Base-by-base conservation (phyloP, 352 stramenopile genomes). In the Phytophthora tentaculata region DNA sequence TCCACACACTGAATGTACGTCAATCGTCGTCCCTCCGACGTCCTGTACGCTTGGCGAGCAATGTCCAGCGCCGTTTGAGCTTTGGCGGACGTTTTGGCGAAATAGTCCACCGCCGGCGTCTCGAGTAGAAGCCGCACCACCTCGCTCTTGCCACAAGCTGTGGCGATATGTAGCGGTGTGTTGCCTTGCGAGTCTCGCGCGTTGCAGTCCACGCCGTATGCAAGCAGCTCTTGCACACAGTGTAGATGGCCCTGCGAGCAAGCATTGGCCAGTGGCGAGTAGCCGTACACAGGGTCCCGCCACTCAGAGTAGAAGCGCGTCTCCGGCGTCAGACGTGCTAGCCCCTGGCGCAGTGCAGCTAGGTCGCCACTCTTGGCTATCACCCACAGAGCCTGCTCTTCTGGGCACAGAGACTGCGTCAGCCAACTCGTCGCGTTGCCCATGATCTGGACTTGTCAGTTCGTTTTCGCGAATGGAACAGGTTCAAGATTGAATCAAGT, bases 381-480 rank as follows among this genome's bases (percentile, higher is more conserved):
- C 13, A 91, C 60, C 85, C 87, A 96, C 28, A 94, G 57, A 49
- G 81, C 73, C 63, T 96, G 86, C 73, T 94, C 86, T 56, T 84
- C 74, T 2, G 85, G 86, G 28, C 80, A 92, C 41, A 95, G 71
- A 32, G 73, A 80, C 77, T 91, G 83, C 60, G 86, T 55, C 44
- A 93, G 47, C 86, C 86, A 95, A 60, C 81, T 91, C 64, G 84
- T 80, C 19, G 83, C 68, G 64, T 93, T 93, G 26, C 86, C 86
- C 86, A 94, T 94, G 22, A 20, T 64, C 49, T 69, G 5, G 13
- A 24, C 17, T 50, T 2, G 10, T 43, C 45, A 20, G 23, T 51
- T 44, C 56, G 19, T 60, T 54, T 53, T 59, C 29, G 23, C 35
- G 20, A 74, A 59, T 60, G 37, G 35, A 53, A 39, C 35, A 29